phyloP scores from a whole-genome alignment of 495 filamentous ascomycete species.

The Neurospora sp. region DNA sequence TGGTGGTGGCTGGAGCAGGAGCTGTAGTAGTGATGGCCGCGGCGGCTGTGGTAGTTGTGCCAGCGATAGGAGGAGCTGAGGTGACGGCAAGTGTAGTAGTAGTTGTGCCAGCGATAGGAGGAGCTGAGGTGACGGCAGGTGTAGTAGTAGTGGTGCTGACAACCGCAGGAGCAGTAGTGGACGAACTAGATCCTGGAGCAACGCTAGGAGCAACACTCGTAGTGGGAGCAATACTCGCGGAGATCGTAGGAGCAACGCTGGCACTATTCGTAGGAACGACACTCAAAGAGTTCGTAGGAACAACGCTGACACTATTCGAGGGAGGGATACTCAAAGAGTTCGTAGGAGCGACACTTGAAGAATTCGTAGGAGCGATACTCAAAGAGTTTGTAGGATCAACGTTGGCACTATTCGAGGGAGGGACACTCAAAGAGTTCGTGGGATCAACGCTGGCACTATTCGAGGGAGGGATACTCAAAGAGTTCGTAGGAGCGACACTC shows the following conservation, averaged over 20 bases:
- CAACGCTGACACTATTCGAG: not conserved
- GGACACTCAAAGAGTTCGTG: not conserved
- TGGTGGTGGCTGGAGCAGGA: not conserved
- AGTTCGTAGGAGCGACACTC: not conserved
- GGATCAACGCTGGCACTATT: not conserved
- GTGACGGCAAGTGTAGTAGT: slow-evolving; percentile 5
- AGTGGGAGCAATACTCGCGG: not conserved
- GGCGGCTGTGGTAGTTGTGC: slow-evolving; percentile 14
- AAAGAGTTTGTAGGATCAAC: not conserved
- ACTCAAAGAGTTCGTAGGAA: not conserved
- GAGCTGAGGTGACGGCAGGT: slow-evolving; percentile 15
- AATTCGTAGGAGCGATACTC: not conserved
- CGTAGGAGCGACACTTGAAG: too few species aligned
- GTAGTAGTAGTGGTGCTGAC: not conserved
- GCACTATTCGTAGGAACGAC: not conserved
- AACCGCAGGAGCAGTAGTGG: not conserved
- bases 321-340: not conserved
- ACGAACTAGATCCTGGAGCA: not conserved
- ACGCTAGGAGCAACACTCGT: not conserved
- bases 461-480: too few species aligned
- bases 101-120: not conserved
- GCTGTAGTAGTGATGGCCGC: not conserved
- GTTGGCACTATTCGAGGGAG: not conserved
- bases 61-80: slow-evolving; percentile 4
- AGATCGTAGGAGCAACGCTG: not conserved